A percentile compares a stretch with the other conserved stretches of the same genome.
Evolutionary conservation across 768 basidiomycete species (phyloP).

Genomic region (Calocera cornea): DNA sequence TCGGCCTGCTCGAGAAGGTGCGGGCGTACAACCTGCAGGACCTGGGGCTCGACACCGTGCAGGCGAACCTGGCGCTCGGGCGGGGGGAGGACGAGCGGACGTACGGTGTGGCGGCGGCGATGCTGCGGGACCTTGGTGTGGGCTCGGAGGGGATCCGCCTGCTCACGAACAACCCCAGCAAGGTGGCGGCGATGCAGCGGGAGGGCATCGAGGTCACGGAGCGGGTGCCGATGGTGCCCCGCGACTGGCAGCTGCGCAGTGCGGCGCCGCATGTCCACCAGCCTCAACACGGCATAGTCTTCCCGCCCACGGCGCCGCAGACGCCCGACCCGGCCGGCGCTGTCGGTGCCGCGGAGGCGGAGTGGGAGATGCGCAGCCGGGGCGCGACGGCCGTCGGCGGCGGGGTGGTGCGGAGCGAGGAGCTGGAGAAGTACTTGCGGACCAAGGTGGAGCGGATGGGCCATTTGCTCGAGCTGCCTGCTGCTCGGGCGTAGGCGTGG

Average conservation of each 20-base stretch:
- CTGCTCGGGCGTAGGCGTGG: neutral
- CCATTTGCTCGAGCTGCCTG: constrained; percentile 58
- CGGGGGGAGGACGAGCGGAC: constrained; percentile 87
- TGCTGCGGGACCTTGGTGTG: constrained; percentile 74
- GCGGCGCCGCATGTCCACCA: constrained; percentile 8
- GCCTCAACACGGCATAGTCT: no score
- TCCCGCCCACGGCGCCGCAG: constrained; percentile 5
- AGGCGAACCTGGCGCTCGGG: constrained; percentile 89
- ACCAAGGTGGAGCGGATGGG: constrained; percentile 98
- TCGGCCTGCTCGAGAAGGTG: constrained; percentile 89
- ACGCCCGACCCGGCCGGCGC: neutral
- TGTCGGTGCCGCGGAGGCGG: neutral
- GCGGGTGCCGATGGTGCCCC: constrained; percentile 86
- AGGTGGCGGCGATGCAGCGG: constrained; percentile 70
- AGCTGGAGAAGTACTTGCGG: constrained; percentile 86
- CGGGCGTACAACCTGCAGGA: constrained; percentile 97
- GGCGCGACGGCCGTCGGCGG: constrained; percentile 77
- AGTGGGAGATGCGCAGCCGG: constrained; percentile 29
- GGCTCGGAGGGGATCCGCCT: constrained; percentile 55
- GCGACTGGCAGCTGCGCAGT: constrained; percentile 56
- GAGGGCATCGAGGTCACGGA: constrained; percentile 74
- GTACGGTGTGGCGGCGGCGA: constrained; percentile 84
- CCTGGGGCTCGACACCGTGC: constrained; percentile 95
- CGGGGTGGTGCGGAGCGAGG: constrained; percentile 59
- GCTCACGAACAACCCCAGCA: constrained; percentile 97